phyloP scores from a whole-genome alignment of 306 rosid genomes.

The Castanea crenata region DNA sequence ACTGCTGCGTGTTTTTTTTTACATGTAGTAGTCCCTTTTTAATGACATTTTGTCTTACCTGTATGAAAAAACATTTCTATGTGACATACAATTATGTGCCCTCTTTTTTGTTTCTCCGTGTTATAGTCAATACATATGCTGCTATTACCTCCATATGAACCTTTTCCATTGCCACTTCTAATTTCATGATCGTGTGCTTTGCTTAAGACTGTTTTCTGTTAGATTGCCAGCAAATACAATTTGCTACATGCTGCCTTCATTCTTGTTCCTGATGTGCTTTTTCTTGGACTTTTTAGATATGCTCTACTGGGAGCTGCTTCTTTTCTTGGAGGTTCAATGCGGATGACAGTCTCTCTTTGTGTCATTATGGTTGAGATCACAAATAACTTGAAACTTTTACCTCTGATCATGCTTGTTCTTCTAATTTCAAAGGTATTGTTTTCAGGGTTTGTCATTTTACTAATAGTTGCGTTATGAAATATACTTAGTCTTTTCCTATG shows the following conservation, averaged over 20 bases:
- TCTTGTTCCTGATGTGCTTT: conserved; percentile 25
- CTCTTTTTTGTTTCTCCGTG: neutral
- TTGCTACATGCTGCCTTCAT: conserved; percentile 14
- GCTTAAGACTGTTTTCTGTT: neutral
- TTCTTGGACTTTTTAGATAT: conserved; percentile 56
- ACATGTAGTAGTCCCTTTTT: too few relatives aligned
- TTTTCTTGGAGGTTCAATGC: conserved; percentile 99
- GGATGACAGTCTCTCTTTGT: conserved; percentile 92
- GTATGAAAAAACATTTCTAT: neutral
- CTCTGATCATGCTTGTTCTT: conserved; percentile 97
- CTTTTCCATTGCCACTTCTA: neutral
- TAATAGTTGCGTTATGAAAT: conserved; percentile 12
- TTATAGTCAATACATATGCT: neutral
- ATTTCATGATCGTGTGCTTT: neutral
- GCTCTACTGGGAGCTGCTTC: conserved; percentile 98
- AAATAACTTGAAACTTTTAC: conserved; percentile 79
- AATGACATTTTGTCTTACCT: too few relatives aligned
- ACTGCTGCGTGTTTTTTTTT: too few relatives aligned
- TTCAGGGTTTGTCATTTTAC: conserved; percentile 5
- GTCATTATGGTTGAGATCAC: conserved; percentile 99
- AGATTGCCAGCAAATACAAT: neutral
- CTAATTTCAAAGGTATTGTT: conserved; percentile 87
- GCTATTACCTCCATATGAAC: neutral
- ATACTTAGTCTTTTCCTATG: conserved; percentile 12
- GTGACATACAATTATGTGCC: neutral